A percentile compares a stretch with the other conserved stretches of the same genome.
phyloP scores from a whole-genome alignment of 106 monocot species.

The Apostasia shenzhenica region DNA sequence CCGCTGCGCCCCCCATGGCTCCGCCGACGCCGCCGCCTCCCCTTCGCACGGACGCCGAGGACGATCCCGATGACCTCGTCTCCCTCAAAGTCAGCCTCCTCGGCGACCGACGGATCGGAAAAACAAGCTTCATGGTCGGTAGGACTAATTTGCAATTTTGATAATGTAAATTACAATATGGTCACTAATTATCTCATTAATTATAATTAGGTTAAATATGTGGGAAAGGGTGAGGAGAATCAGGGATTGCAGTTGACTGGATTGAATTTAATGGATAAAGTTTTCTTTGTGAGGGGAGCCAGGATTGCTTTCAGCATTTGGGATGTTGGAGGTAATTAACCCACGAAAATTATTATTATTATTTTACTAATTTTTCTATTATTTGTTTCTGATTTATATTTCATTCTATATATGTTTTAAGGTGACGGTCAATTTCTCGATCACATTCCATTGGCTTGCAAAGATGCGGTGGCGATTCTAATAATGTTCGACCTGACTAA shows the following conservation, averaged over 20 bases:
- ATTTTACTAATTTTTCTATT: neutral
- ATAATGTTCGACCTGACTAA: constrained; percentile 97
- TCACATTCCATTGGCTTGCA: constrained; percentile 87
- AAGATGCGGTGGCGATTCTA: constrained; percentile 82
- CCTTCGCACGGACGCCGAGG: constrained; percentile 3
- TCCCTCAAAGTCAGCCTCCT: constrained; percentile 72
- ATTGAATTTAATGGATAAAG: constrained; percentile 71
- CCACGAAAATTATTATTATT: neutral
- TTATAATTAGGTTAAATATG: constrained; percentile 50
- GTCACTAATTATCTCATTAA: neutral
- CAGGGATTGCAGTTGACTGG: constrained; percentile 61
- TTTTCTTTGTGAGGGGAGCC: constrained; percentile 45
- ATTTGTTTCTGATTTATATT: neutral
- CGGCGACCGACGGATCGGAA: constrained; percentile 73
- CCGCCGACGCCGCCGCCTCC: neutral
- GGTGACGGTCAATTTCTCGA: constrained; percentile 50
- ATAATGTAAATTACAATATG: neutral
- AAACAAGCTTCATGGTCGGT: constrained; percentile 88
- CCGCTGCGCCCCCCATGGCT: neutral
- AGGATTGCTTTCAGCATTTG: constrained; percentile 70
- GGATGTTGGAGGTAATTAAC: constrained; percentile 72
- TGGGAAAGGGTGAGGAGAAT: constrained; percentile 49
- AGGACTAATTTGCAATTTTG: neutral
- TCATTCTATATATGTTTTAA: constrained; percentile 10
- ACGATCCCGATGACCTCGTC: constrained; percentile 38